A percentile compares a stretch with the other conserved stretches of the same genome.
Conservation (phyloP, 192 early-diverging fungal species). For the Backusella liffmaniae region DNA sequence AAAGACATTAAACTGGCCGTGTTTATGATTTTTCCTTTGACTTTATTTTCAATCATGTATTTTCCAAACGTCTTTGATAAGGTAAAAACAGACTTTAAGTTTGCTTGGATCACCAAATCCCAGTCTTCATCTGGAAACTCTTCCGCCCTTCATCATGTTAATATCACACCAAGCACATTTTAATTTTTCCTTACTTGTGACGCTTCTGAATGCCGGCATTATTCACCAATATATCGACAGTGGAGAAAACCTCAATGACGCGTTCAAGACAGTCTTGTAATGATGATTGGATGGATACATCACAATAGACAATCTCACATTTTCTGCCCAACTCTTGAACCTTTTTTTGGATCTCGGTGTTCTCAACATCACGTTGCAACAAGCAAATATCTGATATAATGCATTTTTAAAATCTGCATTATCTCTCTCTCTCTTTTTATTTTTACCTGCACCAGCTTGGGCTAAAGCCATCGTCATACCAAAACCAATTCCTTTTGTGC, state of each 20-base stretch:
- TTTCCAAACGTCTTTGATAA: slow-evolving; percentile 21
- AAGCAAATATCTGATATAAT: not conserved
- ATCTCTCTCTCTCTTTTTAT: not conserved
- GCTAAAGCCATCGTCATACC: slow-evolving; percentile 25
- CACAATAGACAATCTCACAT: not conserved
- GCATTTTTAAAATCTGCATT: not conserved
- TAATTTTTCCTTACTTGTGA: not conserved
- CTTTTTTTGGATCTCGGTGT: not conserved
- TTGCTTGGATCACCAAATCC: slow-evolving; percentile 27
- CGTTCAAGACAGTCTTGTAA: not conserved
- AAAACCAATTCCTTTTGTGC: slow-evolving; percentile 25
- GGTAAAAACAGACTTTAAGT: slow-evolving; percentile 28
- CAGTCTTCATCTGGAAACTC: slow-evolving; percentile 27
- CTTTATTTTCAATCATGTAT: slow-evolving; percentile 11
- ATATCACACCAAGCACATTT: not conserved
- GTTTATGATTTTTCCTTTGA: slow-evolving; percentile 23
- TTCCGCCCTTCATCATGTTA: not conserved
- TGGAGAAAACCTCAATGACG: not conserved
- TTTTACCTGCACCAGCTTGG: slow-evolving; percentile 33
- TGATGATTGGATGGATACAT: not conserved
- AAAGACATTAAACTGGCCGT: slow-evolving; percentile 23
- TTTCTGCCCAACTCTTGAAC: not conserved
- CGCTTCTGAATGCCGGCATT: not conserved
- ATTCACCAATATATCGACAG: not conserved
- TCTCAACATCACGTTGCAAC: not conserved